These are phyloP conservation scores for Hyaloscypha bicolor DNA, from an alignment of 495 filamentous ascomycete genomes.

Conservation along the genomic window DNA sequence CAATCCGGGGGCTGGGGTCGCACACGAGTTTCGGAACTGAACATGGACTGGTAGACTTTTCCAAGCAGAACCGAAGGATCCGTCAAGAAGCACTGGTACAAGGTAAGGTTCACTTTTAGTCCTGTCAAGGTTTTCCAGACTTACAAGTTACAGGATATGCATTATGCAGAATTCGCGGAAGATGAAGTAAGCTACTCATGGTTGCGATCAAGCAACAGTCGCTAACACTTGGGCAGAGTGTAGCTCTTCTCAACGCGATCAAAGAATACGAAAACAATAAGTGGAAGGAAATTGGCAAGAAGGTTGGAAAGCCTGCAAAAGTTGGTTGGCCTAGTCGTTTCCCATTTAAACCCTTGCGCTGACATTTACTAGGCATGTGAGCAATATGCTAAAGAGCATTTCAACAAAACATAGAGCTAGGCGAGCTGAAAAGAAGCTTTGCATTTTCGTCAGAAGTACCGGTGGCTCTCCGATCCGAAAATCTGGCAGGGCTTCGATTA, in stretches of 20 bases:
- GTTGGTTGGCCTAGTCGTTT: slow-evolving; percentile 46
- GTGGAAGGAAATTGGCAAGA: slow-evolving; percentile 95
- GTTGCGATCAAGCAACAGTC: slow-evolving; percentile 32
- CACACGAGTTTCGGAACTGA: slow-evolving; percentile 23
- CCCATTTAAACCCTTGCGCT: slow-evolving; percentile 21
- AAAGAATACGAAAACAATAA: slow-evolving; percentile 98
- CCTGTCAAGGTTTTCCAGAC: slow-evolving; percentile 2
- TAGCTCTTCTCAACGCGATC: slow-evolving; percentile 87
- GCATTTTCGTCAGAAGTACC: neutral
- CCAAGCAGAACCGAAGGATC: slow-evolving; percentile 92
- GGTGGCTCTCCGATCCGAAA: neutral
- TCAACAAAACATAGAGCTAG: slow-evolving; percentile 41
- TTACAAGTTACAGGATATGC: slow-evolving; percentile 72
- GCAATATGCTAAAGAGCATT: slow-evolving; percentile 97
- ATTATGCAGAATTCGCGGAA: slow-evolving; percentile 98
- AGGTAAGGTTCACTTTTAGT: slow-evolving; percentile 55
- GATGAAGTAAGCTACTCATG: slow-evolving; percentile 70
- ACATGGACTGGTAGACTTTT: slow-evolving; percentile 65
- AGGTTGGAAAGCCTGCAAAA: slow-evolving; percentile 98
- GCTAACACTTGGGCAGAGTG: slow-evolving; percentile 57
- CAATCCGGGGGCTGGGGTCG: slow-evolving; percentile 1
- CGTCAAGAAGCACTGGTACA: slow-evolving; percentile 99
- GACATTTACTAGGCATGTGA: slow-evolving; percentile 77
- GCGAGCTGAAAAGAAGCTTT: neutral
- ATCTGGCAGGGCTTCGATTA: neutral